Evolutionary conservation across 768 basidiomycete genomes (phyloP), one percentile per base, ranked within the genome.

Genomic region (Kwoniella sp.): DNA sequence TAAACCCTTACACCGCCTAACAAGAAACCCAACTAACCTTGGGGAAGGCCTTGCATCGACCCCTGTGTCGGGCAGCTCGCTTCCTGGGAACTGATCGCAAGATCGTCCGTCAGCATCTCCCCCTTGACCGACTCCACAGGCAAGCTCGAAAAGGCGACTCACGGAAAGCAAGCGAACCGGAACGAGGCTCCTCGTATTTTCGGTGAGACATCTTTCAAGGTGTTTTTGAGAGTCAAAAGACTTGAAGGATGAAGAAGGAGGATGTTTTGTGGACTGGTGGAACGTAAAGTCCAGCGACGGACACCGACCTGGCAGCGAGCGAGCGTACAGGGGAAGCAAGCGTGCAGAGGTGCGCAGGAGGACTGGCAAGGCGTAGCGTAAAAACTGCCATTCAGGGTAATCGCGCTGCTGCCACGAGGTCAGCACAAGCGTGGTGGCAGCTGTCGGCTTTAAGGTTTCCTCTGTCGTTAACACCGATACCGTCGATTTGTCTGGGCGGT

Each of bases 11-110:
- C 27, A 34, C 33, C 23, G 28, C 26, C 36, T 31, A 41, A 34
- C 25, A 19, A 50, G 39, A 49, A 48, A 20, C 7, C 15, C 22
- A 28, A 69, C 84, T 55, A 59, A 89, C 92, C 85, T 85, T 91
- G 73, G 95, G 95, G 86, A 98, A 99, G 61, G 91, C 84, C 84
- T 99, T 99, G 78, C 96, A 91, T 82, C 91, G 92, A 77, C 93
- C 93, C 69, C 93, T 86, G 79, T 96, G 93, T 74, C 93, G 86
- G 63, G 93, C 91, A 50, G 93, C 81, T 72, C 93, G 85, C 80
- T 99, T 98, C 75, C 88, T 84, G 71, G 93, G 93, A 60, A 96
- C 57, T 59, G 41, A 25, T 14, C 26, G 14, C 27, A 83, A 81
- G 91, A 93, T 73, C 26, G 28, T 41, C 41, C 40, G 36, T 43